A percentile compares a stretch with the other conserved stretches of the same genome.
These are phyloP conservation scores for Azolla pinnata DNA, from an alignment of 75 land plant species.

Conservation along the genomic window DNA sequence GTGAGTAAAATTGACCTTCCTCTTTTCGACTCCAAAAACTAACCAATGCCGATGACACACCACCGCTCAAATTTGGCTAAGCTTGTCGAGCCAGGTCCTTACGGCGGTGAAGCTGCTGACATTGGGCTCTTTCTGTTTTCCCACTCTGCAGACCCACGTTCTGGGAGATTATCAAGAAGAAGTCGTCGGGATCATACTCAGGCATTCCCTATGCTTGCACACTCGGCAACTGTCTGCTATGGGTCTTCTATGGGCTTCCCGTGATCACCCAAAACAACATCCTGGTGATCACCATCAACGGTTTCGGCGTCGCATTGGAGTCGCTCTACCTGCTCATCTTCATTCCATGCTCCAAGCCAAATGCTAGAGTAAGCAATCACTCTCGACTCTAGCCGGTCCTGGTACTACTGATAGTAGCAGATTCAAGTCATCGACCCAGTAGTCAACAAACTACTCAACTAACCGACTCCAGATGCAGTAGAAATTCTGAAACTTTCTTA, in stretches of 20 bases:
- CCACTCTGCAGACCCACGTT: constrained; percentile 83
- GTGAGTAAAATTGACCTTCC: no score
- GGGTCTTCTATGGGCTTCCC: constrained; percentile 75
- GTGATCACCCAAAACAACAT: constrained; percentile 43
- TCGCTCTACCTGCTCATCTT: constrained; percentile 38
- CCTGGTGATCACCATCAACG: constrained; percentile 70
- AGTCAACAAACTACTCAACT: neutral
- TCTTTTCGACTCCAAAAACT: no score
- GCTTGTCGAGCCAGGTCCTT: no score
- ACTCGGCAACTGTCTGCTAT: constrained; percentile 58
- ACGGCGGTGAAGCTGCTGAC: no score
- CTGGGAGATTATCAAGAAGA: constrained; percentile 34
- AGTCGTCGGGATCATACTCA: constrained; percentile 38
- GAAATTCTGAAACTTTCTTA: no score
- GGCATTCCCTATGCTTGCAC: constrained; percentile 63
- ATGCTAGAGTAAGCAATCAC: constrained; percentile 3
- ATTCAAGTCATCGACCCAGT: neutral
- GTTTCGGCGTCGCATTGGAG: constrained; percentile 47
- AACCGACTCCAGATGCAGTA: no score
- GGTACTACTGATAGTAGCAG: neutral
- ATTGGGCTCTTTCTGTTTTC: no score
- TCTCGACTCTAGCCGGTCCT: neutral
- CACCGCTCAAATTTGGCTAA: no score
- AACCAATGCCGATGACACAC: no score
- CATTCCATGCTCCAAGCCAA: neutral